Conservation (phyloP, 164 flowering plant species). For the Paratinospora sagittata region DNA sequence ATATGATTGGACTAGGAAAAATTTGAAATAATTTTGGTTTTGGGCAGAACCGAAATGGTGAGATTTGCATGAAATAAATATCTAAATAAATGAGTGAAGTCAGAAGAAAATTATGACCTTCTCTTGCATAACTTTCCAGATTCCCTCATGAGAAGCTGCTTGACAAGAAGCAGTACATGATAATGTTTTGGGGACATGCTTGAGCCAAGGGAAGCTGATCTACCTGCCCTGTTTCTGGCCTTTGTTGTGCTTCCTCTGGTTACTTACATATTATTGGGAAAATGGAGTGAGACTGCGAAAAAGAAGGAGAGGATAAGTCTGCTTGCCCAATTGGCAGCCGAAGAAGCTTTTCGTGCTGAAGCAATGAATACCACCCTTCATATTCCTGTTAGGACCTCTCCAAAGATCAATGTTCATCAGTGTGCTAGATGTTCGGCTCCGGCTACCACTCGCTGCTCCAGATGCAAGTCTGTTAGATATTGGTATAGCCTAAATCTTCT, state of each 20-base stretch:
- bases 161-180: slow-evolving; percentile 52
- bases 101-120: slow-evolving; percentile 1
- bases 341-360: slow-evolving; percentile 51
- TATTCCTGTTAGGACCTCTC: slow-evolving; percentile 32
- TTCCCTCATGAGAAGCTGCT: slow-evolving; percentile 12
- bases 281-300: slow-evolving; percentile 68
- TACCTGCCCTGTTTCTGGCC: slow-evolving; percentile 60
- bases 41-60: neutral
- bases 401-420: slow-evolving; percentile 33
- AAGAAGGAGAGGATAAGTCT: slow-evolving; percentile 58
- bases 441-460: slow-evolving; percentile 80
- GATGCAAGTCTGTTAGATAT: slow-evolving; percentile 83
- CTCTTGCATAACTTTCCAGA: slow-evolving; percentile 9
- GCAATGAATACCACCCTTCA: slow-evolving; percentile 38
- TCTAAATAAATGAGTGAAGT: neutral
- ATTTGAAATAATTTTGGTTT: neutral
- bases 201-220: slow-evolving; percentile 82
- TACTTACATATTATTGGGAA: slow-evolving; percentile 70
- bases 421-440: slow-evolving; percentile 78
- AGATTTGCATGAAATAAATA: neutral
- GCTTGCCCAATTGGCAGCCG: slow-evolving; percentile 69
- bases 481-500: slow-evolving; percentile 39
- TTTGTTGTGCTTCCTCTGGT: slow-evolving; percentile 78
- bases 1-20: neutral
- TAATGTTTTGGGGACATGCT: slow-evolving; percentile 77